phyloP scores from a whole-genome alignment of 345 rosid genomes.

The Eucalyptus grandis region DNA sequence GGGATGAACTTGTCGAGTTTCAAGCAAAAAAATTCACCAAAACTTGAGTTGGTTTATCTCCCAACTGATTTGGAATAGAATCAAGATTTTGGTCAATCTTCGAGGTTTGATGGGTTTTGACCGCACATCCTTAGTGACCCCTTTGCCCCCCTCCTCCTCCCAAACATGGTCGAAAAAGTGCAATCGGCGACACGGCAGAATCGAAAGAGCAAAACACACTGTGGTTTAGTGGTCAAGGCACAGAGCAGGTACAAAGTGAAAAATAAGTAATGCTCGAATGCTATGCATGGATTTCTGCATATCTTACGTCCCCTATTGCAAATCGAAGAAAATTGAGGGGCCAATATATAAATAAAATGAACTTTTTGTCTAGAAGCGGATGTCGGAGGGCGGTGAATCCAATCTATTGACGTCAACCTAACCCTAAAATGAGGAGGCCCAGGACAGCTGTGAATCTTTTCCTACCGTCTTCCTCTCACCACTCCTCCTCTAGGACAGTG shows the following conservation, averaged over 20 bases:
- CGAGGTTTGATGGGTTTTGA: not conserved
- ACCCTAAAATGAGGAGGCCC: not conserved
- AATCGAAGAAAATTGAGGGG: not conserved
- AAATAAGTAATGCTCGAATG: not conserved
- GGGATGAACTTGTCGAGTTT: not conserved
- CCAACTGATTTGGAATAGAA: not conserved
- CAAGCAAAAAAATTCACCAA: not conserved
- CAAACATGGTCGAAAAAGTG: not conserved
- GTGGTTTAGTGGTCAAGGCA: not conserved
- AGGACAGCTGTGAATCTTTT: not conserved
- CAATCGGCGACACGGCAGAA: not conserved
- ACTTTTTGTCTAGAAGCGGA: not conserved
- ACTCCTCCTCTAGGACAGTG: not conserved
- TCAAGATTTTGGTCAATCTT: not conserved
- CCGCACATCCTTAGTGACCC: not conserved
- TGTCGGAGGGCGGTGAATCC: not conserved
- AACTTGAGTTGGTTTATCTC: not conserved
- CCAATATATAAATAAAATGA: not conserved
- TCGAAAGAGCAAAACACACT: not conserved
- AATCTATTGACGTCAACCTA: not conserved
- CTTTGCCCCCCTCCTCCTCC: not conserved
- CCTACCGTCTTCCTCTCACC: not conserved
- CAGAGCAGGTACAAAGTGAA: not conserved
- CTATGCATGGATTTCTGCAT: not conserved
- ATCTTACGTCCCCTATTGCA: not conserved